Base-by-base conservation (phyloP, 2,329 filamentous ascomycete species). In the Cercospora sp. region DNA sequence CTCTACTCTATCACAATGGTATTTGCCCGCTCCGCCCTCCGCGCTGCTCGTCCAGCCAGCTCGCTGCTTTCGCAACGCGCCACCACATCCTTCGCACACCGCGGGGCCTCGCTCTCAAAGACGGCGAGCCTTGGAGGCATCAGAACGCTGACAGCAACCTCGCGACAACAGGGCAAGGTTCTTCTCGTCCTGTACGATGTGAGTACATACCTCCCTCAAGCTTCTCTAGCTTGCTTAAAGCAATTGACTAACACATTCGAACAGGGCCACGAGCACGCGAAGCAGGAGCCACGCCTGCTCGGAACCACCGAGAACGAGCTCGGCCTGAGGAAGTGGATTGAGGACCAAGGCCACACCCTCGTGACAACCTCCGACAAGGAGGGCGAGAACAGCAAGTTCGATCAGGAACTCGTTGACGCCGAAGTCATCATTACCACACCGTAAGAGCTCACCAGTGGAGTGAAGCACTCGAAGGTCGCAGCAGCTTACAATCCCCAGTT, bases 361-460 rank as follows among this genome's bases (percentile, higher is more conserved):
- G 88, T 99, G 76, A 99, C 95, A 77, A 99, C 95, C 73, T 97
- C 94, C 57, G 93, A 97, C 87, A 99, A 99, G 87, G 95, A 99
- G 77, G 91, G 93, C 74, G 91, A 93, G 84, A 88, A 91, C 87
- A 98, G 94, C 70, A 91, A 87, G 74, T 98, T 99, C 76, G 95
- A 98, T 83, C 88, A 94, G 85, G 93, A 99, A 85, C 88, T 99
- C 65, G 93, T 95, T 70, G 95, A 98, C 80, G 93, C 95, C 71
- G 95, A 99, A 83, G 87, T 99, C 82, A 98, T 99, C 87, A 98
- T 99, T 84, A 99, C 95, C 75, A 99, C 95, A 67, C 95, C 95
- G 91, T 97, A 82, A 77, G 85, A 78, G 62, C 51, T 24, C 8
- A 30, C 32, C 32, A 59, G 30, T 8, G 21, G 55, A 37, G 16